Evolutionary conservation across 495 filamentous ascomycete genomes (phyloP), one percentile per base, ranked within the genome.

Genomic region (Apiosordaria backusii): DNA sequence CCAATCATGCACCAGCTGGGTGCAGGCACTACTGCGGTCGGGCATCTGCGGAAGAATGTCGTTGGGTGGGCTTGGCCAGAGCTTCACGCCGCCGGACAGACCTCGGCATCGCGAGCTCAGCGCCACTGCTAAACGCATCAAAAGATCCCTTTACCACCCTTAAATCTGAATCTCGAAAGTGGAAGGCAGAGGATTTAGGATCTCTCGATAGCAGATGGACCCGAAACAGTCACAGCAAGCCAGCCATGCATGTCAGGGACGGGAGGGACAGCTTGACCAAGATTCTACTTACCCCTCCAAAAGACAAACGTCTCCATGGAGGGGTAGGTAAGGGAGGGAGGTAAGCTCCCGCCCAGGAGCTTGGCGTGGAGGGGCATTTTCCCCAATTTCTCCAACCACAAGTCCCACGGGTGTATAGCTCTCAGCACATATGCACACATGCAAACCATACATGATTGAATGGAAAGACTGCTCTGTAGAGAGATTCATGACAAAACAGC

Each of bases 251-350:
- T n/a, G n/a, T n/a, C n/a, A n/a, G n/a, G n/a, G n/a, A n/a, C n/a
- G n/a, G n/a, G n/a, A n/a, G n/a, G n/a, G n/a, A n/a, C n/a, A n/a
- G n/a, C n/a, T n/a, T n/a, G 35, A 45, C 9, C 35, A 45, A 45
- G 35, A 21, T 45, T 19, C 24, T 61, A 61, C n/a, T n/a, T n/a
- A n/a, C 59, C 59, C 59, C 59, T 26, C 59, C 59, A 61, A 35
- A 27, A 27, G 29, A 27, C 24, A 3, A 27, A 27, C 26, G 26
- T 55, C 24, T 6, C 3, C 13, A 45, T 61, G 25, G 59, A 61
- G 59, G 59, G 57, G 57, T 59, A 59, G 57, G 57, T 45, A 45
- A 45, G 27, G 27, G 4, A 29, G 27, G 27, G 3, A 29, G 27
- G 35, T 45, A 45, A 45, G 35, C 35, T 45, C 35, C 35, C 35